These are phyloP conservation scores for Pseudocercospora musae DNA, from an alignment of 2,329 filamentous ascomycete genomes.

Conservation along the genomic window DNA sequence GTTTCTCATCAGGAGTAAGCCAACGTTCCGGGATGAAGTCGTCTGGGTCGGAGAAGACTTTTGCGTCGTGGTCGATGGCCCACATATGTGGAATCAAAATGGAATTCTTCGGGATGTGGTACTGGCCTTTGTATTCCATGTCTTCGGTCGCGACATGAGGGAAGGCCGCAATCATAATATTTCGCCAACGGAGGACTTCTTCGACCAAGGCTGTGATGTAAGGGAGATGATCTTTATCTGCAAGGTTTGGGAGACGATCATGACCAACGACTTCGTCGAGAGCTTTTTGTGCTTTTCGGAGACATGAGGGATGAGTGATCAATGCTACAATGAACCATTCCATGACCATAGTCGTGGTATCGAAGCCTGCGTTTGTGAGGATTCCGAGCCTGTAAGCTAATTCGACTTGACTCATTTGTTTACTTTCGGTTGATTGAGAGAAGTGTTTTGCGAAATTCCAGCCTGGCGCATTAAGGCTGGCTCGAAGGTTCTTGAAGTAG, in stretches of 20 bases:
- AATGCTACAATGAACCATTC: background rate
- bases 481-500: background rate
- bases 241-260: slow-evolving; percentile 24
- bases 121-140: slow-evolving; percentile 24
- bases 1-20: background rate
- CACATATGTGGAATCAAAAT: background rate
- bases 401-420: background rate
- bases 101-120: slow-evolving; percentile 16
- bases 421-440: background rate
- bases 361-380: background rate
- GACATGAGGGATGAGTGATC: background rate
- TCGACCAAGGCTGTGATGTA: slow-evolving; percentile 31
- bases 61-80: background rate
- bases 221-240: slow-evolving; percentile 26
- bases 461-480: background rate
- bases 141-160: slow-evolving; percentile 39
- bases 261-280: slow-evolving; percentile 27
- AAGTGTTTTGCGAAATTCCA: slow-evolving; percentile 1
- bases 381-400: background rate
- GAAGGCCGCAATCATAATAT: slow-evolving; percentile 14
- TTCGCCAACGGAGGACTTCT: slow-evolving; percentile 31
- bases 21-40: background rate
- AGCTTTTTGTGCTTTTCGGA: slow-evolving; percentile 22
- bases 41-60: background rate
- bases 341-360: background rate